Conservation (phyloP, 345 rosid genomes). For the Corymbia maculata region DNA sequence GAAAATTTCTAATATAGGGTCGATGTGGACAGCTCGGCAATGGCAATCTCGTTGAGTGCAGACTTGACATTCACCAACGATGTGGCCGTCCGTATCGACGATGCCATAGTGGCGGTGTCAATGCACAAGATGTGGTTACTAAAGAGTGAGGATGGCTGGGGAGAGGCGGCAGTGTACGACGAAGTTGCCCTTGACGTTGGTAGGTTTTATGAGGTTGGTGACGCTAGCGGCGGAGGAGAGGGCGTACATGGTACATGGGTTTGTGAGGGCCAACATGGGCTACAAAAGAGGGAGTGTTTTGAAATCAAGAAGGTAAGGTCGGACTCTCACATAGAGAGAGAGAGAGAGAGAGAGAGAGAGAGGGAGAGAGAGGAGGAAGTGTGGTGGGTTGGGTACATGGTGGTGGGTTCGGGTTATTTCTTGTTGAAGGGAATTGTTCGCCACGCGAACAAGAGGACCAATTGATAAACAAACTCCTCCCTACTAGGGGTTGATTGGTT, state of each 20-base stretch:
- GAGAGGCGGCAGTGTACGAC: constrained; percentile 61
- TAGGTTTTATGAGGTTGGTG: constrained; percentile 45
- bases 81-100: constrained; percentile 45
- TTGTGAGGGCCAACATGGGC: constrained; percentile 13
- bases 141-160: constrained; percentile 68
- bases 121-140: constrained; percentile 44
- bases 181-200: constrained; percentile 42
- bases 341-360: constrained; percentile 6
- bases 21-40: constrained; percentile 48
- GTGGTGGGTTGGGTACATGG: constrained; percentile 37
- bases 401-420: background rate
- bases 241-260: constrained; percentile 63
- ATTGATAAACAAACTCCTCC: background rate
- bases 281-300: constrained; percentile 27
- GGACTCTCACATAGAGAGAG: background rate
- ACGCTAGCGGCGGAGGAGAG: constrained; percentile 40
- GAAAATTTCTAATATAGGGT: constrained; percentile 40
- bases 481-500: too few species aligned
- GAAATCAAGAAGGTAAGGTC: constrained; percentile 44
- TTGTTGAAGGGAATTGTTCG: background rate
- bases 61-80: constrained; percentile 49
- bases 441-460: background rate
- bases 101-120: constrained; percentile 47
- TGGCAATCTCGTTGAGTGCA: constrained; percentile 30
- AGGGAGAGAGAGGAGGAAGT: constrained; percentile 20